Evolutionary conservation across 179 eudicot genomes (phyloP).

Genomic region (Heliamphora pulchella): DNA sequence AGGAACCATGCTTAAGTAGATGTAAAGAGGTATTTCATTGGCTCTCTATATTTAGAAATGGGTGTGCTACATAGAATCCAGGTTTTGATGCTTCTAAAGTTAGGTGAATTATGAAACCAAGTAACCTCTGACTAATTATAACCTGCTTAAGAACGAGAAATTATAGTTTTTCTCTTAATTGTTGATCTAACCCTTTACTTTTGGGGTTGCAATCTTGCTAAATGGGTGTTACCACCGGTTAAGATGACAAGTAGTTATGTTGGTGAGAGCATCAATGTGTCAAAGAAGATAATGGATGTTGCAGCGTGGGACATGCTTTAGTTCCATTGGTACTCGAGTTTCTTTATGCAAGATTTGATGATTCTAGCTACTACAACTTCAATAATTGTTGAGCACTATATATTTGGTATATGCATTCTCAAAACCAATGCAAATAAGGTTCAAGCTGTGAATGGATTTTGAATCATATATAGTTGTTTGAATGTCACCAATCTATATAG

Average conservation of each 20-base stretch:
- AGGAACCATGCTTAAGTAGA: background rate
- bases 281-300: slow-evolving; percentile 95
- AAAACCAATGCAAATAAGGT: background rate
- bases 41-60: background rate
- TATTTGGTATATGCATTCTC: background rate
- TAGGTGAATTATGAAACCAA: background rate
- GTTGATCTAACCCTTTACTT: background rate
- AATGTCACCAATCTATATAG: background rate
- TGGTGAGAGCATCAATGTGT: slow-evolving; percentile 59
- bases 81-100: background rate
- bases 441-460: background rate
- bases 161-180: background rate
- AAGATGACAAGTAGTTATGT: slow-evolving; percentile 86
- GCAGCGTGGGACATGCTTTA: slow-evolving; percentile 94
- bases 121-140: background rate
- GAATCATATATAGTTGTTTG: background rate
- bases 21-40: background rate
- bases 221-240: slow-evolving; percentile 97
- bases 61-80: background rate
- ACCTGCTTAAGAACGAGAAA: background rate
- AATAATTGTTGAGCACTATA: background rate
- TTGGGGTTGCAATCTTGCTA: slow-evolving; percentile 65
- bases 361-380: background rate
- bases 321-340: slow-evolving; percentile 68
- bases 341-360: background rate